Base-by-base conservation (phyloP, 2,329 filamentous ascomycete species). In the Pseudocercospora musae region DNA sequence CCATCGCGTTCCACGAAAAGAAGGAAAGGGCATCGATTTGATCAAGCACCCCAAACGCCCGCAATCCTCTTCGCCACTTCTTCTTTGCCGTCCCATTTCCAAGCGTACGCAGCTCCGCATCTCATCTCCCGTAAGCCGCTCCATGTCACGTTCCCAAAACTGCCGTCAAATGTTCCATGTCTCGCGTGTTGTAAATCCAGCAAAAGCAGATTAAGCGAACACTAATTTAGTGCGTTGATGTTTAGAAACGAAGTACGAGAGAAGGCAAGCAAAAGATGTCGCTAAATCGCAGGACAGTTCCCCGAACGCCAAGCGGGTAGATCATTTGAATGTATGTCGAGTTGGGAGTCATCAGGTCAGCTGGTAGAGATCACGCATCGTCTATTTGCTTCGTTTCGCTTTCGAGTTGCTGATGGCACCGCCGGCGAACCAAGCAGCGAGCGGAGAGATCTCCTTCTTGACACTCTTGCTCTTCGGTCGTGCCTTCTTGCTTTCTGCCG, bases 371-470 rank as follows among this genome's bases (percentile, higher is more conserved):
- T 18, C 37, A 18, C 15, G 37, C 15, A 18, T 18, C 37, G 6
- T 40, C 57, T 33, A 59, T 46, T 58, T 64, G 48, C 60, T 66
- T 57, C 60, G 62, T 57, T 62, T 59, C 1, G 62, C 42, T 27
- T 62, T 62, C 4, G 65, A 60, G 60, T 60, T 63, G 23, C 50
- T 56, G 33, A 69, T 33, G 21, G 60, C 59, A 3, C 69, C 70
- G 31, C 70, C 71, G 31, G 67, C 68, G 56, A 73, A 70, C 71
- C 71, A 73, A 20, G 71, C 69, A 42, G 66, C 65, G 18, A 71
- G 62, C 23, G 62, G 64, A 5, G 69, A 65, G 10, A 71, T 63
- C 44, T 70, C 67, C 59, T 71, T 72, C 57, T 57, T 62, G 23
- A 65, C 57, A 23, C 65, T 59, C 60, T 66, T 70, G 40, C 62